Conservation (phyloP, 2,329 filamentous ascomycete genomes). For the Cryphonectria carpinicola region DNA sequence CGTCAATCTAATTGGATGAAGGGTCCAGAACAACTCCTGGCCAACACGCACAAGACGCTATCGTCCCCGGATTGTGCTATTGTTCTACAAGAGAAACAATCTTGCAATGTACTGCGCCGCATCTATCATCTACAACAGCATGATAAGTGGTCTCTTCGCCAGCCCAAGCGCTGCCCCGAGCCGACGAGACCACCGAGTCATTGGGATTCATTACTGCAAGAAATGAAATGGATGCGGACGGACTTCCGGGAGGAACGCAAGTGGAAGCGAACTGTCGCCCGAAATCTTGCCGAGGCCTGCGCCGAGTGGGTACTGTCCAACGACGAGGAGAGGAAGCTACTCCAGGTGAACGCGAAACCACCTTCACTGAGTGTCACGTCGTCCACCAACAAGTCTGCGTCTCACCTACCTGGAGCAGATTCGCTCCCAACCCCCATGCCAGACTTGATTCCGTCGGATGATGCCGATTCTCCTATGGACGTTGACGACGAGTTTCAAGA, state of each 20-base stretch:
- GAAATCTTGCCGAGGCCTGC: slow-evolving; percentile 80
- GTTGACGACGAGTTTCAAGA: slow-evolving; percentile 45
- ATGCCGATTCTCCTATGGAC: slow-evolving; percentile 60
- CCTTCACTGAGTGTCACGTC: slow-evolving; percentile 40
- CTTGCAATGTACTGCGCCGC: slow-evolving; percentile 81
- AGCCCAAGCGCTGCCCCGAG: slow-evolving; percentile 83
- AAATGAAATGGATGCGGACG: slow-evolving; percentile 98
- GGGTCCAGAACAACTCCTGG: slow-evolving; percentile 71
- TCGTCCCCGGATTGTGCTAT: slow-evolving; percentile 84
- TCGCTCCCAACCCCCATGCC: slow-evolving; percentile 59
- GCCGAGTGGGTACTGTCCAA: slow-evolving; percentile 76
- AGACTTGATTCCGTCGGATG: slow-evolving; percentile 67
- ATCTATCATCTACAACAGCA: slow-evolving; percentile 91
- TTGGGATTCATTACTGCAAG: slow-evolving; percentile 83
- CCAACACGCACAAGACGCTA: slow-evolving; percentile 85
- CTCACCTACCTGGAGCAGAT: slow-evolving; percentile 34
- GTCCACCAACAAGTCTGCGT: slow-evolving; percentile 9
- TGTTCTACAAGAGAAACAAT: slow-evolving; percentile 82
- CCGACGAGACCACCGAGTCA: slow-evolving; percentile 77
- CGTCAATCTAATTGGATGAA: slow-evolving; percentile 63
- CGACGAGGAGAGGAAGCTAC: slow-evolving; percentile 62
- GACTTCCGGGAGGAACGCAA: slow-evolving; percentile 94
- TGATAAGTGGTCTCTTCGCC: slow-evolving; percentile 90
- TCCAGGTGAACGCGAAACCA: slow-evolving; percentile 68
- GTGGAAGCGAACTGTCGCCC: slow-evolving; percentile 85